A percentile compares a stretch with the other conserved stretches of the same genome.
phyloP scores from a whole-genome alignment of 257 asterid species.

The Schizonepeta tenuifolia region DNA sequence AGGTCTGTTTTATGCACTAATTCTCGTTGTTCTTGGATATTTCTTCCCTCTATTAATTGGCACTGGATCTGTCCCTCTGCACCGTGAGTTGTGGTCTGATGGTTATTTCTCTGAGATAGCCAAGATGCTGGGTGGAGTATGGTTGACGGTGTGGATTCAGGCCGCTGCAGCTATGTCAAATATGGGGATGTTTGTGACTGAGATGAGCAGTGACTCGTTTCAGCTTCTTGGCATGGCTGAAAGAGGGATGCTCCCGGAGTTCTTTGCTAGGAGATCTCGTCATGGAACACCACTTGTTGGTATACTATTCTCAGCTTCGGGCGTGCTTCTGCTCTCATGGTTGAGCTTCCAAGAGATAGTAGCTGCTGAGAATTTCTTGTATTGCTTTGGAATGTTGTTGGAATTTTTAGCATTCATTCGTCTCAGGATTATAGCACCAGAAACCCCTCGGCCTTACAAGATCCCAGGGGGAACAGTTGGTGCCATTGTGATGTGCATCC shows the following conservation, averaged over 20 bases:
- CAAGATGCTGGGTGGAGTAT: conserved; percentile 52
- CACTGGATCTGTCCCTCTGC: conserved; percentile 55
- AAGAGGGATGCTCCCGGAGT: conserved; percentile 65
- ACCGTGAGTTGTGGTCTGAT: conserved; percentile 51
- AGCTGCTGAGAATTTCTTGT: conserved; percentile 67
- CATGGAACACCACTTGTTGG: conserved; percentile 63
- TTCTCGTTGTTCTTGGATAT: conserved; percentile 55
- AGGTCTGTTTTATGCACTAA: conserved; percentile 56
- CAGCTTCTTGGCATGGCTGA: conserved; percentile 76
- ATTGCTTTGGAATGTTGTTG: conserved; percentile 65
- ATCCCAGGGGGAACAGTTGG: conserved; percentile 58
- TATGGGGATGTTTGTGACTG: conserved; percentile 69
- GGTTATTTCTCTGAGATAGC: conserved; percentile 62
- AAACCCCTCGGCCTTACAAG: conserved; percentile 56
- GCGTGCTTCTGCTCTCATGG: conserved; percentile 61
- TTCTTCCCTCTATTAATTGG: conserved; percentile 59
- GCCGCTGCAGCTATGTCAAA: conserved; percentile 67
- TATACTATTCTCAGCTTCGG: conserved; percentile 61
- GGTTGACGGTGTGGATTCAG: conserved; percentile 64
- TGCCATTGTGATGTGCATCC: conserved; percentile 53
- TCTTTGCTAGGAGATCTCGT: conserved; percentile 58
- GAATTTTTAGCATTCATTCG: conserved; percentile 57
- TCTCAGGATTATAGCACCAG: conserved; percentile 46
- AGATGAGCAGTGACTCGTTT: conserved; percentile 69
- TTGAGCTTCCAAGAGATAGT: conserved; percentile 65